A percentile compares a stretch with the other conserved stretches of the same genome.
Evolutionary conservation across 257 asterid genomes (phyloP).

Genomic region (Solanum raphanifolium): DNA sequence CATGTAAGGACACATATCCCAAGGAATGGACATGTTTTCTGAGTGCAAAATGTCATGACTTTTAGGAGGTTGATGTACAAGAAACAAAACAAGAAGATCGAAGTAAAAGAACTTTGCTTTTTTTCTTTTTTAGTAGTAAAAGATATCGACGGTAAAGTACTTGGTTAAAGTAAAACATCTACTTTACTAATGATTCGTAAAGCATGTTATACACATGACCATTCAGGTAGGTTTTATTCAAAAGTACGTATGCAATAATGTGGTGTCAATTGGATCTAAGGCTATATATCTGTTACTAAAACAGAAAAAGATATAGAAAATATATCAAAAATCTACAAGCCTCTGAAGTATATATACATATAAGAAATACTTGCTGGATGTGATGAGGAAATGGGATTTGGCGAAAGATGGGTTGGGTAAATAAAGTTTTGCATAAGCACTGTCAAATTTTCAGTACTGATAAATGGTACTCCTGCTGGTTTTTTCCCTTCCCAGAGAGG

Average conservation of each 20-base stretch:
- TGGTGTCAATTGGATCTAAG: background rate
- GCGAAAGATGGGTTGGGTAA: background rate
- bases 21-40: background rate
- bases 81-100: background rate
- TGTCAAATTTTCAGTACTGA: background rate
- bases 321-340: background rate
- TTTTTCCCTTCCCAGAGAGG: background rate
- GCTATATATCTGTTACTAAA: background rate
- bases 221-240: background rate
- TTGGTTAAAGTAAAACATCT: background rate
- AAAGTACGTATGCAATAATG: background rate
- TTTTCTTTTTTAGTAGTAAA: background rate
- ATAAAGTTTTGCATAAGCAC: background rate
- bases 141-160: background rate
- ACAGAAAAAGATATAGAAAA: background rate
- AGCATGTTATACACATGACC: background rate
- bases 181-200: background rate
- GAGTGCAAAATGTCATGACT: background rate
- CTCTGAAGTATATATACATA: background rate
- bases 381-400: background rate
- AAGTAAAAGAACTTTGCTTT: background rate
- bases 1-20: background rate
- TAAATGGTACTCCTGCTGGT: background rate
- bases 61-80: background rate
- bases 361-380: background rate